Conservation (phyloP, 805 yeast genomes). For the Barnettozyma wickerhamii region DNA sequence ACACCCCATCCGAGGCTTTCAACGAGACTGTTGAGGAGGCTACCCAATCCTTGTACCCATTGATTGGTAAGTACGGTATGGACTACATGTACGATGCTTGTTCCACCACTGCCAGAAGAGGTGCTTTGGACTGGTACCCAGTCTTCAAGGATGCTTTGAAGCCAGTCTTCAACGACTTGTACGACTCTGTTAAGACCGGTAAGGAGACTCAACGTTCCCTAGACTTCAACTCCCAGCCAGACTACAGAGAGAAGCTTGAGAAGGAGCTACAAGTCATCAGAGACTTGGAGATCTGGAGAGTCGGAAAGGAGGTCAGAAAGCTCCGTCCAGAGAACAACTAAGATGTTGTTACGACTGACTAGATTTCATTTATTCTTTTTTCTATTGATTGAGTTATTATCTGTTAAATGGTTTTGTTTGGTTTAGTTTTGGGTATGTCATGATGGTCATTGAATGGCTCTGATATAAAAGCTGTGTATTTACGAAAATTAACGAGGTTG, state of each 20-base stretch:
- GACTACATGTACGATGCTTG: constrained; percentile 99
- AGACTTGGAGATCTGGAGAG: constrained; percentile 98
- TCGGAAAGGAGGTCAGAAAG: constrained; percentile 99
- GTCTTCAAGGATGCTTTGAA: constrained; percentile 97
- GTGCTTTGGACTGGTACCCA: constrained; percentile 99
- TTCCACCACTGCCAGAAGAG: constrained; percentile 99
- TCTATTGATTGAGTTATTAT: constrained; percentile 2
- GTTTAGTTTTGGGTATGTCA: constrained; percentile 17
- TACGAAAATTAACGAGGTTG: constrained; percentile 10
- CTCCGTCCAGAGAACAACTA: constrained; percentile 99
- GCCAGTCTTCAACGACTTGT: constrained; percentile 96
- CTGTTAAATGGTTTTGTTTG: constrained; percentile 11
- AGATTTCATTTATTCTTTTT: constrained; percentile 1
- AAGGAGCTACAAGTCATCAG: constrained; percentile 90
- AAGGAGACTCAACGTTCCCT: constrained; percentile 96
- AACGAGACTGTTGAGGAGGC: constrained; percentile 99
- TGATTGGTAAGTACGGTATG: constrained; percentile 99
- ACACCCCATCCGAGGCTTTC: constrained; percentile 99
- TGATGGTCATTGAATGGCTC: constrained; percentile 29
- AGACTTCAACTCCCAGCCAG: constrained; percentile 97
- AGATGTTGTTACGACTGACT: constrained; percentile 19
- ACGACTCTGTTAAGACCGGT: constrained; percentile 94
- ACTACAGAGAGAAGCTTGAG: constrained; percentile 96
- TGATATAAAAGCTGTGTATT: constrained; percentile 15
- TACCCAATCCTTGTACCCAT: constrained; percentile 98